Evolutionary conservation across 495 filamentous ascomycete genomes (phyloP), one percentile per base, ranked within the genome.

Genomic region (Sabuloglossum arenarium): DNA sequence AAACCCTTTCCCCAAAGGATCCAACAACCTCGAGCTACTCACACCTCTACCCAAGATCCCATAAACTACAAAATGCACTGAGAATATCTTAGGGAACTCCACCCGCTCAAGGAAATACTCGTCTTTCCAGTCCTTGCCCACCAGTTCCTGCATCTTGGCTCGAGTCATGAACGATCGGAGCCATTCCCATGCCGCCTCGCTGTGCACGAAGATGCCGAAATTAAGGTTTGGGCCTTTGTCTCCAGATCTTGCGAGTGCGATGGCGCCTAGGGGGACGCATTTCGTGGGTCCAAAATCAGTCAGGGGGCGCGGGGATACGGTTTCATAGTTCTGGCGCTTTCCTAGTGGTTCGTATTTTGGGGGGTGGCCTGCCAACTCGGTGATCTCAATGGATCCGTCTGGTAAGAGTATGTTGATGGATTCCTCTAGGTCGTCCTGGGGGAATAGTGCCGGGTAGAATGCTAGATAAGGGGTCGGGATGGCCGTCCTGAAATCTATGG

Each of bases 371-470:
- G 34, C 34, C 8, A 16, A 39, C 8, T 8, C 16, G 34, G 34
- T 39, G 34, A 16, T 8, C 8, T 8, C 16, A 39, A 16, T 39
- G 34, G 8, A 39, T 8, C 8, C 16, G 34, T 8, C 8, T 8
- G 34, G 34, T 8, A 16, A 16, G 34, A 39, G 34, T 8, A 39
- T 39, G 34, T 39, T 39, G 34, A 39, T 39, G 16, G 8, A 39
- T 39, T 39, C 34, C 8, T 39, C 16, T 8, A 39, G 8, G 8
- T 8, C 8, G 8, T 8, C 57, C 50, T 73, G 71, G 0, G 68
- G 69, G 14, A 71, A 53, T 27, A 73, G 60, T n/a, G 62, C 68
- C 58, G 70, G 70, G 58, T 69, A 72, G 61, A 71, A 73, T 52
- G 70, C 68, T 49, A 69, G 69, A 6, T 70, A 53, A 4, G 69